Base-by-base conservation (phyloP, 495 filamentous ascomycete genomes). In the Lasiosphaeris hirsuta region DNA sequence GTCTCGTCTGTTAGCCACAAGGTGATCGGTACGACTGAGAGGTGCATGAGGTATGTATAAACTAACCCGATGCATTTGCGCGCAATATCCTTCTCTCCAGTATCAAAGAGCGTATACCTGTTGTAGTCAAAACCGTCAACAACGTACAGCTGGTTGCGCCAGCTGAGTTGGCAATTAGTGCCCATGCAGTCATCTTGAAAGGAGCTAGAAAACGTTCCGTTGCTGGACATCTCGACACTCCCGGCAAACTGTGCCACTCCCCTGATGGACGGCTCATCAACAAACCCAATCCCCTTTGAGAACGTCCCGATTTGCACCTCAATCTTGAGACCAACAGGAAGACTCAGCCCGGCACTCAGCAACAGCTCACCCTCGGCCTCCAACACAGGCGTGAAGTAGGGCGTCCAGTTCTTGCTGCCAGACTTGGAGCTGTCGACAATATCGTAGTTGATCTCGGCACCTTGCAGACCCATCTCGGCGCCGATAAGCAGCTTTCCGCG, bases 221-320 rank as follows among this genome's bases (percentile, higher is more conserved):
- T 37, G 10, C 34, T 11, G 4, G 13, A 10, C 33, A 48, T 15
- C 17, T 35, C 34, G 38, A 57, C 35, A 34, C 23, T 17, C 2
- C 43, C 54, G 35, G 54, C 54, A n/a, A 57, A 34, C 19, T 57
- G 54, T 10, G 58, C 61, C n/a, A 63, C 53, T 11, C 44, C 54
- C 43, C 49, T 57, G 35, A 57, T 57, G n/a, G 56, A 59, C 30
- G 60, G 60, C 49, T 58, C 69, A 61, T 70, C 76, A 65, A 75
- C 71, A 69, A 78, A 66, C 67, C 62, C 58, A 71, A 78, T 71
- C 72, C 72, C 70, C 67, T 76, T 54, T 17, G 51, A 54, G 23
- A 13, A 54, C 51, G 39, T 68, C 19, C 47, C 47, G 19, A 58
- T 53, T 38, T 46, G 45, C n/a, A 62, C 17, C 47, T 49, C 55